A percentile compares a stretch with the other conserved stretches of the same genome.
Evolutionary conservation across 1,284 basidiomycete species (phyloP).

Genomic region (Leccinum laetum): DNA sequence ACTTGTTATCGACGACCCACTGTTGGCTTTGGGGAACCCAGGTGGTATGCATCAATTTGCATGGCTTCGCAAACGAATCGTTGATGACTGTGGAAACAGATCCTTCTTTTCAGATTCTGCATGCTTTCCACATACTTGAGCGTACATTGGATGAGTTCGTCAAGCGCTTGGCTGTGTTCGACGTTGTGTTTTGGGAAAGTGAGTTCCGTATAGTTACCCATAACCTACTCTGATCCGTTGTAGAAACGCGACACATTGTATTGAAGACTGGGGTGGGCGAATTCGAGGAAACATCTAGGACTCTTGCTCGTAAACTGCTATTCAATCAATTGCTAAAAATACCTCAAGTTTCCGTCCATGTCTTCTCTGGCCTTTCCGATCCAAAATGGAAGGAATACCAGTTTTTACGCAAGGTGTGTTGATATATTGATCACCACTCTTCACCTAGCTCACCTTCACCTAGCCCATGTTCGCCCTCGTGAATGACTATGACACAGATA

Average conservation of each 20-base stretch:
- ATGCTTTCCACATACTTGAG: constrained; percentile 59
- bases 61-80: background rate
- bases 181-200: constrained; percentile 66
- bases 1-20: constrained; percentile 53
- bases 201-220: constrained; percentile 11
- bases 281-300: constrained; percentile 44
- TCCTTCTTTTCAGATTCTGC: constrained; percentile 58
- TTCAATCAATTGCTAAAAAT: constrained; percentile 48
- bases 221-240: background rate
- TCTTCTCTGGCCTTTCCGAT: constrained; percentile 47
- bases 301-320: constrained; percentile 52
- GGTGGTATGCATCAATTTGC: constrained; percentile 35
- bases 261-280: constrained; percentile 36
- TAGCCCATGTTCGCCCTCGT: constrained; percentile 70
- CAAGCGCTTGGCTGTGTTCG: constrained; percentile 54
- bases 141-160: constrained; percentile 47
- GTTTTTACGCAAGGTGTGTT: constrained; percentile 39
- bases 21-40: constrained; percentile 51
- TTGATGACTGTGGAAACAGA: constrained; percentile 34
- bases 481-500: constrained; percentile 48
- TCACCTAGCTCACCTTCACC: constrained; percentile 3
- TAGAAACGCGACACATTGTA: constrained; percentile 44
- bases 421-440: background rate
- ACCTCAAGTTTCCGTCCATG: constrained; percentile 38
- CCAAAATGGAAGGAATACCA: constrained; percentile 49